Conservation (phyloP, 1,284 basidiomycete species). For the Phaffia rhodozyma region DNA sequence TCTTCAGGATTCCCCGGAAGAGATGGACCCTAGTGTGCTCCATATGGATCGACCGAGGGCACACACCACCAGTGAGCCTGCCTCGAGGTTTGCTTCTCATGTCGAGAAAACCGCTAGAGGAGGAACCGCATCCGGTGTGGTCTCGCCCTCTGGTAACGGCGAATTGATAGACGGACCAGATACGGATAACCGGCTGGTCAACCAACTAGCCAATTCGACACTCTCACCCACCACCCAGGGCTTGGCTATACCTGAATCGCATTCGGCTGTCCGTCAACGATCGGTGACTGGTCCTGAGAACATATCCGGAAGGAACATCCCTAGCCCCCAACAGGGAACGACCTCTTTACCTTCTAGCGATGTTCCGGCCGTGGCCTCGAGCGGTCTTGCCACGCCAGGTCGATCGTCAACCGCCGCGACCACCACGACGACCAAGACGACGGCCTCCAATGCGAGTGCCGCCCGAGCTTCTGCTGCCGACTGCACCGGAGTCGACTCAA, state of each 20-base stretch:
- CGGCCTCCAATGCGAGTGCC: neutral
- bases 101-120: neutral
- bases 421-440: neutral
- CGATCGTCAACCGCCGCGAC: neutral
- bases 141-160: neutral
- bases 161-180: neutral
- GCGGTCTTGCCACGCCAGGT: neutral
- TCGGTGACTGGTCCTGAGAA: neutral
- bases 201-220: neutral
- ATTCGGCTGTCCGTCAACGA: neutral
- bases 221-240: neutral
- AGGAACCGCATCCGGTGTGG: neutral
- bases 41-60: constrained; percentile 55
- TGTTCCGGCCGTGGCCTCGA: neutral
- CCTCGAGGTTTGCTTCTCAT: constrained; percentile 23
- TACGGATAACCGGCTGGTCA: neutral
- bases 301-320: neutral
- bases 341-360: neutral
- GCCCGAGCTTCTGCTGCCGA: neutral
- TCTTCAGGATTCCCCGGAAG: constrained; percentile 20
- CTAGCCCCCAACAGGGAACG: neutral
- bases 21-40: constrained; percentile 51
- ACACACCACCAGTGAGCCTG: constrained; percentile 49
- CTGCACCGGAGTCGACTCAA: constrained; percentile 67
- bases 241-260: neutral